phyloP scores from a whole-genome alignment of 2,329 filamentous ascomycete genomes.

The Talaromyces atroroseus region DNA sequence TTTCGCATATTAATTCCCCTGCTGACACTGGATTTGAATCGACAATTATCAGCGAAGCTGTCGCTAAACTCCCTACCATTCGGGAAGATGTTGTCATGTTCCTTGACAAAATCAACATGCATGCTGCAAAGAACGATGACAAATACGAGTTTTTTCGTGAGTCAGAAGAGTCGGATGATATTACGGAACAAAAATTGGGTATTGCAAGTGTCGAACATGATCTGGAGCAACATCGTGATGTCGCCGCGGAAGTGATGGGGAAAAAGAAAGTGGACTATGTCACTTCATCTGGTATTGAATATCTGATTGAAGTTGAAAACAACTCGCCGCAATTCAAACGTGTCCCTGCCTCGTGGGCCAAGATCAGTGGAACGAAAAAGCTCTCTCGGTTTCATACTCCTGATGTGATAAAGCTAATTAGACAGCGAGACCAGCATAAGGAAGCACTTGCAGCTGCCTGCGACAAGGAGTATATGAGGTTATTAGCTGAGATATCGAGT shows the following conservation, averaged over 20 bases:
- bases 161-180: constrained; percentile 78
- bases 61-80: constrained; percentile 72
- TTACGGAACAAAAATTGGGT: constrained; percentile 79
- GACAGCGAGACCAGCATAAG: constrained; percentile 89
- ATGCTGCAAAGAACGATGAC: constrained; percentile 79
- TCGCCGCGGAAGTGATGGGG: constrained; percentile 66
- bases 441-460: constrained; percentile 89
- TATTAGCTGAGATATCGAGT: constrained; percentile 69
- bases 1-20: constrained; percentile 59
- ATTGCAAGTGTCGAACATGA: constrained; percentile 92
- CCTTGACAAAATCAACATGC: constrained; percentile 77
- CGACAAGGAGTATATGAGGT: constrained; percentile 68
- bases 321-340: constrained; percentile 63
- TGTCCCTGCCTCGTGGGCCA: constrained; percentile 89
- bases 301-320: constrained; percentile 87
- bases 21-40: constrained; percentile 69
- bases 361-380: constrained; percentile 92
- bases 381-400: constrained; percentile 91
- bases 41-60: constrained; percentile 61
- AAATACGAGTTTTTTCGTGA: constrained; percentile 93
- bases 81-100: constrained; percentile 65
- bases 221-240: constrained; percentile 67
- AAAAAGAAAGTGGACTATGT: constrained; percentile 71
- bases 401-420: constrained; percentile 73
- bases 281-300: constrained; percentile 87